Evolutionary conservation across 805 yeast species (phyloP), one percentile per base, ranked within the genome.

Genomic region (Suhomyces sp.): DNA sequence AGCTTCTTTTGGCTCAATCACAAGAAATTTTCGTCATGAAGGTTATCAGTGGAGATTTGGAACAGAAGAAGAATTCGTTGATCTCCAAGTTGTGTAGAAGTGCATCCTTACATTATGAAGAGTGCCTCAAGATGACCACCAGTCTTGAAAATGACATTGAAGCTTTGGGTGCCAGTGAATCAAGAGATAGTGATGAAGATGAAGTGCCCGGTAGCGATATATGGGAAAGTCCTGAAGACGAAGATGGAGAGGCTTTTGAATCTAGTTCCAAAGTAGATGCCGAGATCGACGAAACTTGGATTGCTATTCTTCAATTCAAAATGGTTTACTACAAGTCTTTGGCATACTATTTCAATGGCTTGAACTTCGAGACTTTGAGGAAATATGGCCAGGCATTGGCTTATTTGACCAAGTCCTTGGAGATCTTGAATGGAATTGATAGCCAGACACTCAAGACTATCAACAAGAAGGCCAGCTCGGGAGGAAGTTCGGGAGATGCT

Each of bases 311-410:
- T 39, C 76, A 73, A 29, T 75, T 83, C 56, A 87, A 89, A 61
- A 58, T 67, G 9, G 61, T 72, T 22, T 84, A 81, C 58, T 88
- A 83, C 64, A 70, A 74, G 46, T 81, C 89, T 0, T 63, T 88
- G 43, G 78, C 89, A 1, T 75, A 77, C 54, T 85, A 84, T 57
- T 79, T 85, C 65, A 76, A 86, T 53, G 84, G 86, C 0, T 63
- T 81, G 35, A 69, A 71, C 6, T 71, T 83, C 41, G 89, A 85
- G 57, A 73, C 77, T 4, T 63, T 75, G 6, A 78, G 75, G 41
- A 85, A 88, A 58, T 76, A 77, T 58, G 99, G 99, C 8, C 85
- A 80, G 33, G 87, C 96, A 0, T 82, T 93, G 53, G 90, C 89
- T 0, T 80, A 79, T 56, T 59, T 84, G 56, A 75, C 76, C 20